Evolutionary conservation across 805 yeast species (phyloP), one percentile per base, ranked within the genome.

Genomic region (Barnettozyma wickerhamii): DNA sequence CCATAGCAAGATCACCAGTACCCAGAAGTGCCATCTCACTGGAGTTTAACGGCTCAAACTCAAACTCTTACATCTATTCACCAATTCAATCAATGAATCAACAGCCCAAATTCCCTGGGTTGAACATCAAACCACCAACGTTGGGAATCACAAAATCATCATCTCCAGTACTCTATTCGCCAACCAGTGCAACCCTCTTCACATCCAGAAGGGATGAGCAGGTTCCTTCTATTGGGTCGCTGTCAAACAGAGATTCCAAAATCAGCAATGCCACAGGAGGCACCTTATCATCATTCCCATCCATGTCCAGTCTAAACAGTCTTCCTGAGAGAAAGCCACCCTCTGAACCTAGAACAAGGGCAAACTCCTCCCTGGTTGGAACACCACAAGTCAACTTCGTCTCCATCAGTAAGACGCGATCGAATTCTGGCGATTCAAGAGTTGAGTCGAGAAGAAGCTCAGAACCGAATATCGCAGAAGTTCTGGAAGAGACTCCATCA

Each of bases 131-230:
- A 26, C 56, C 52, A 10, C 55, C 56, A 24, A 31, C 41, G 7
- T 34, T 42, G 20, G 45, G 42, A 6, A 35, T 38, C 24, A 38
- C 51, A 4, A 28, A 38, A 31, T 36, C 52, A 20, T 46, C 56
- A 17, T 56, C 60, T 2, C 60, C 60, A 6, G 50, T 51, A 10
- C 30, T 55, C 12, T 46, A 49, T 23, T 53, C 59, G 3, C 60
- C 60, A 7, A 49, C 46, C 3, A 34, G 45, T 5, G 37, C 51
- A 9, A 38, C 51, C 10, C 29, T 41, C 3, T 41, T 37, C 14
- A 5, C 40, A n/a, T 19, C 53, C 1, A 49, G 49, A 3, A 46
- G 48, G 23, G 57, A 55, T 24, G 53, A 46, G 19, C 29, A 40
- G 10, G 29, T 31, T 7, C 35, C 33, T 23, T 27, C 24, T 14